Base-by-base conservation (phyloP, 208 protist species). In the Lotmaria passim region DNA sequence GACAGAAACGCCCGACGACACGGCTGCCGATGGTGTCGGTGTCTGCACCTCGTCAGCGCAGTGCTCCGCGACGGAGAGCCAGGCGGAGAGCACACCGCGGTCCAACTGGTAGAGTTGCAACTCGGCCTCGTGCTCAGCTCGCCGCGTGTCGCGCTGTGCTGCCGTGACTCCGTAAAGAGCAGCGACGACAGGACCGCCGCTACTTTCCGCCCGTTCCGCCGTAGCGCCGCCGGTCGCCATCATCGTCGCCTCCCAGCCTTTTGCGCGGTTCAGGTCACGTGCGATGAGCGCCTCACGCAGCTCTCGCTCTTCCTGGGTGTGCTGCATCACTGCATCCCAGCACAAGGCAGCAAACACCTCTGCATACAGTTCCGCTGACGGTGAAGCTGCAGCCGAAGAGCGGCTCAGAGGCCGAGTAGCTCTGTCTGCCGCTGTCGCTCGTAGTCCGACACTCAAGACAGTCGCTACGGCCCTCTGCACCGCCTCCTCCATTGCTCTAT, bases 281-380 rank as follows among this genome's bases (percentile, higher is more conserved):
- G 26, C 15, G 7, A 66, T 30, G 10, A 65, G 30, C 31, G 62
- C 62, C 28, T 76, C 70, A 6, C 51, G 62, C 12, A 53, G 36
- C 28, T 60, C 47, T 24, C 50, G 58, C 14, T 66, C 70, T 14
- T 76, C 62, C 36, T 58, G 46, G 0, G 53, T 7, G 30, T 69
- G 62, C 55, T 59, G 62, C 43, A 70, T 3, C 36, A 62, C 31
- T 0, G 17, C 51, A 48, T 76, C 70, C 70, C 70, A 76, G 33
- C 70, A 76, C 26, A 76, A 34, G 1, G 70, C 70, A 7, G 70
- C 21, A 23, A 76, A 64, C 11, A 76, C 62, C 12, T 63, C 62
- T 6, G 26, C 8, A 46, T 76, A 76, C 1, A n/a, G 26, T n/a
- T 64, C 43, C 23, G 19, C 12, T 17, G 24, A 3, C 11, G 21